These are phyloP conservation scores for Rhododendron henanense DNA, from an alignment of 148 eudicot genomes.

Conservation along the genomic window DNA sequence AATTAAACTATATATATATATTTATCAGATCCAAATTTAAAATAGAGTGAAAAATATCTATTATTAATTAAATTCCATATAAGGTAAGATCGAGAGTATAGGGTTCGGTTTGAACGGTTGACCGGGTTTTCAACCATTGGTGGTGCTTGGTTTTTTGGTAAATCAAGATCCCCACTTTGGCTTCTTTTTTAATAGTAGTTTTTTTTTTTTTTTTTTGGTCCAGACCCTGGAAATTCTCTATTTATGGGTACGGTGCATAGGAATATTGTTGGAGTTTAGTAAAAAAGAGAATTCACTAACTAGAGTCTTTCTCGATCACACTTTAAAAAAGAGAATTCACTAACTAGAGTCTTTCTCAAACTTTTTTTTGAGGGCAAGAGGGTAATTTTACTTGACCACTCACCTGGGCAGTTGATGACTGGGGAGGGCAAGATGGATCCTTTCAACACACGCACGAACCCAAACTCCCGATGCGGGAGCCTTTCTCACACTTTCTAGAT, in stretches of 20 bases:
- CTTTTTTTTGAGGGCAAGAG: too few relatives aligned
- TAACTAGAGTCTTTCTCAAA: not conserved
- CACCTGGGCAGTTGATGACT: too few relatives aligned
- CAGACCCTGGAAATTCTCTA: not conserved
- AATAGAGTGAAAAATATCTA: not conserved
- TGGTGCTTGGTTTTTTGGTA: conserved; percentile 3
- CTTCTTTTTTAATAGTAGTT: not conserved
- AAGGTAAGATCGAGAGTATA: not conserved
- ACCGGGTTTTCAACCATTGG: conserved; percentile 7
- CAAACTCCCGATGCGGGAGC: too few relatives aligned
- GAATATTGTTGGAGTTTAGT: not conserved
- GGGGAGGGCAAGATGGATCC: too few relatives aligned
- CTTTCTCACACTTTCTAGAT: not conserved
- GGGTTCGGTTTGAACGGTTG: conserved; percentile 8
- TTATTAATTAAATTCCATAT: not conserved
- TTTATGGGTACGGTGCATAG: not conserved
- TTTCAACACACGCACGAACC: too few relatives aligned
- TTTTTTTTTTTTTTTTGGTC: not conserved
- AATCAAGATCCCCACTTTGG: not conserved
- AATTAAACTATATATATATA: not conserved
- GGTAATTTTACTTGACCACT: too few relatives aligned
- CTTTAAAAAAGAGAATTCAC: not conserved
- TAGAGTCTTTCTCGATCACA: not conserved
- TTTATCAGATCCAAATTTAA: too few relatives aligned
- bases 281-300: not conserved